Conservation (phyloP, 2,329 filamentous ascomycete genomes). For the Monosporascus ibericus region DNA sequence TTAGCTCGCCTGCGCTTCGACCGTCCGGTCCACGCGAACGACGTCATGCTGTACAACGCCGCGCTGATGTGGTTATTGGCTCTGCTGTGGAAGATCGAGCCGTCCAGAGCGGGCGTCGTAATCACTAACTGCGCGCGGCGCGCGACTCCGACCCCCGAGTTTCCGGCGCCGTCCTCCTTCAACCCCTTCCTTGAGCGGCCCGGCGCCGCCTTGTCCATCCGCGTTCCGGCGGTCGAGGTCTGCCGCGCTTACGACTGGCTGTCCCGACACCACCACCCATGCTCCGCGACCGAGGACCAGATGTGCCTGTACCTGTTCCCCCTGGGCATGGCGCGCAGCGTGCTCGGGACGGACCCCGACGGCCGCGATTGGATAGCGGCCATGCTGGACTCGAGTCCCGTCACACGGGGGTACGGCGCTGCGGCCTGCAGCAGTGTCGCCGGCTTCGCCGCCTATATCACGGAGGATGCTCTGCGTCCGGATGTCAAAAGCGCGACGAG, state of each 20-base stretch:
- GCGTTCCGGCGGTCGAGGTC: conserved; percentile 12
- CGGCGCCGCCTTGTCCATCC: conserved; percentile 9
- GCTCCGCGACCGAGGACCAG: conserved; percentile 5
- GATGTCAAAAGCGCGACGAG: too few relatives aligned
- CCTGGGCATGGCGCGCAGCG: conserved; percentile 13
- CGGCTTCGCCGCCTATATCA: conserved; percentile 12
- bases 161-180: conserved; percentile 3
- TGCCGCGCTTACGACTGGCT: conserved; percentile 13
- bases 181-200: conserved; percentile 10
- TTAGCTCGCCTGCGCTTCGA: conserved; percentile 7
- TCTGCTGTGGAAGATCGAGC: conserved; percentile 13
- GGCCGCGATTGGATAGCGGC: not conserved
- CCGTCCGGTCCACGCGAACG: conserved; percentile 7
- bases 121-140: conserved; percentile 9
- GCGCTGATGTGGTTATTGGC: conserved; percentile 12
- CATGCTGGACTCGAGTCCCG: conserved; percentile 11
- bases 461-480: conserved; percentile 3
- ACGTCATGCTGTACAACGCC: conserved; percentile 13
- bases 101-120: conserved; percentile 4
- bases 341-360: not conserved
- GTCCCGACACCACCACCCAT: conserved; percentile 9
- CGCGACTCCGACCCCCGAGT: not conserved
- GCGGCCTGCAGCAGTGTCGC: conserved; percentile 7
- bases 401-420: conserved; percentile 11
- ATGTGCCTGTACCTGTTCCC: conserved; percentile 15